Evolutionary conservation across 768 basidiomycete species (phyloP).

Genomic region (Suillus tomentosus): DNA sequence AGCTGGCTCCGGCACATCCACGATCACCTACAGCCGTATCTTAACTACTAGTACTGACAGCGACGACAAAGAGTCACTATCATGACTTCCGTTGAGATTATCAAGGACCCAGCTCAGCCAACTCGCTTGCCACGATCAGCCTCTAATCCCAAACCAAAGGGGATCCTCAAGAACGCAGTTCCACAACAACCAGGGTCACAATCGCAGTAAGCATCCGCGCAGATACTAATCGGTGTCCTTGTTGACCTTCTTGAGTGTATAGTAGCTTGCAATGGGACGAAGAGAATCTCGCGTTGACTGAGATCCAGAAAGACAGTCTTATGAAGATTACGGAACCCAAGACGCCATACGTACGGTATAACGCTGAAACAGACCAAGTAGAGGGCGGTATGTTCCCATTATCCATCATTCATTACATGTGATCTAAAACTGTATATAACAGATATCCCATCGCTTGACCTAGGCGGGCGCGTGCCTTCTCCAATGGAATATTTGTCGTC

Average conservation of each 20-base stretch:
- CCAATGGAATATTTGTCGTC: slow-evolving; percentile 41
- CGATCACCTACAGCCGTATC: neutral
- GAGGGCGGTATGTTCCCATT: slow-evolving; percentile 68
- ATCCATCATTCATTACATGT: neutral
- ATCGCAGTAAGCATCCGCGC: slow-evolving; percentile 50
- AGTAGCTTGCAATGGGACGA: slow-evolving; percentile 94
- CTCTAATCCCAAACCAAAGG: slow-evolving; percentile 77
- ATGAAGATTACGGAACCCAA: slow-evolving; percentile 99
- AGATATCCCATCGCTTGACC: slow-evolving; percentile 86
- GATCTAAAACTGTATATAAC: neutral
- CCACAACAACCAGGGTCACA: slow-evolving; percentile 41
- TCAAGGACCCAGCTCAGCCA: slow-evolving; percentile 43
- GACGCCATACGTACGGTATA: slow-evolving; percentile 93
- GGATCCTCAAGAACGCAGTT: slow-evolving; percentile 84
- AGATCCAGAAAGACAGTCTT: slow-evolving; percentile 91
- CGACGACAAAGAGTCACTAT: slow-evolving; percentile 6
- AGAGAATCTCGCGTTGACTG: slow-evolving; percentile 87
- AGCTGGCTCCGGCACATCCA: neutral
- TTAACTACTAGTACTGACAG: neutral
- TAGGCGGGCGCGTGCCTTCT: slow-evolving; percentile 41
- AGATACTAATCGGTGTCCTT: neutral
- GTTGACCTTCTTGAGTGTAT: slow-evolving; percentile 1
- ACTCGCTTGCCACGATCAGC: slow-evolving; percentile 61
- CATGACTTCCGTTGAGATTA: slow-evolving; percentile 34
- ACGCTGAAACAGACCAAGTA: slow-evolving; percentile 80